phyloP scores from a whole-genome alignment of 164 flowering plant genomes.

The Magnolia kwangsiensis region DNA sequence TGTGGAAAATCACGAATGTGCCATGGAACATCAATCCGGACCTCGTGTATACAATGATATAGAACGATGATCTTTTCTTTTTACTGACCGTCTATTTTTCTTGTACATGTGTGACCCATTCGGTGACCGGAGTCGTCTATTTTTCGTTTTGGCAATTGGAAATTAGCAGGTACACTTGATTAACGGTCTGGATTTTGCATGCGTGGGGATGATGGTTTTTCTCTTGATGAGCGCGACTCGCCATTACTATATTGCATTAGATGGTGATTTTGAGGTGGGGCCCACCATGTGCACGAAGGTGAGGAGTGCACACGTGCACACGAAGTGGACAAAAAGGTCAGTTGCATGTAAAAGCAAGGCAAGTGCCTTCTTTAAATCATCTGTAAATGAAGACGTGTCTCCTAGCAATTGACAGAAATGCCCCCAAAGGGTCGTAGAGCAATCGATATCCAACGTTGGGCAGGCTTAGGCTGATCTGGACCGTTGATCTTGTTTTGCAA shows the following conservation, averaged over 20 bases:
- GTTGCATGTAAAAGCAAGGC: neutral
- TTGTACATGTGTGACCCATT: too few relatives aligned
- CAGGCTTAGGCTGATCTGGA: neutral
- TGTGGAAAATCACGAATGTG: too few relatives aligned
- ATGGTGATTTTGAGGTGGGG: neutral
- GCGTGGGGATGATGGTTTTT: too few relatives aligned
- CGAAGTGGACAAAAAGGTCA: neutral
- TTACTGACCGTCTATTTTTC: too few relatives aligned
- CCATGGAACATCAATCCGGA: too few relatives aligned
- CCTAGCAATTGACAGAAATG: neutral
- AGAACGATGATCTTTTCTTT: too few relatives aligned
- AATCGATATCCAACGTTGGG: too few relatives aligned
- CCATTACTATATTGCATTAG: neutral
- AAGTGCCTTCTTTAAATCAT: neutral
- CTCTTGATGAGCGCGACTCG: too few relatives aligned
- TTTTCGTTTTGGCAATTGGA: too few relatives aligned
- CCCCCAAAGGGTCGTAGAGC: neutral
- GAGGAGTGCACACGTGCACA: conserved; percentile 6
- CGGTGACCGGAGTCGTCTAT: too few relatives aligned
- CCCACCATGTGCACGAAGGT: neutral
- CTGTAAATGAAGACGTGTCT: neutral
- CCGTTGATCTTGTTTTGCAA: neutral
- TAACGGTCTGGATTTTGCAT: neutral
- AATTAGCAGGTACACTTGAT: neutral
- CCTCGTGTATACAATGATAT: too few relatives aligned